phyloP scores from a whole-genome alignment of 2,329 filamentous ascomycete species.

The Colletotrichum brevisporum region DNA sequence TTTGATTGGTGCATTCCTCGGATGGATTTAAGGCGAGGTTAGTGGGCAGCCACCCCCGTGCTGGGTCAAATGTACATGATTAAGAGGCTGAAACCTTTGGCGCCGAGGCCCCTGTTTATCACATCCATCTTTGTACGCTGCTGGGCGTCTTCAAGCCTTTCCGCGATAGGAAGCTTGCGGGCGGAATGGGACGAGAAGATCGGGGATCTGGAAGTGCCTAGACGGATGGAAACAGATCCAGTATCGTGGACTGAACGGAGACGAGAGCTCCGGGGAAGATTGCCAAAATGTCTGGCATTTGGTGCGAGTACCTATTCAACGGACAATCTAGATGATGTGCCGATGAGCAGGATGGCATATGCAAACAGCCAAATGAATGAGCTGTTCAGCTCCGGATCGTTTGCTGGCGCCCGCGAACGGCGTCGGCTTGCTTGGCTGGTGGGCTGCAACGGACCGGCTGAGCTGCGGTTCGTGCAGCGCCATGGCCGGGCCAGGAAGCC shows the following conservation, averaged over 20 bases:
- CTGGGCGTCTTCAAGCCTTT: not conserved
- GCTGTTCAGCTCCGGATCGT: not conserved
- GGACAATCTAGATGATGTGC: not conserved
- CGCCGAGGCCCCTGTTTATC: slow-evolving; percentile 27
- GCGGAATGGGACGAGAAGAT: not conserved
- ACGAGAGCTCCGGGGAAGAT: not conserved
- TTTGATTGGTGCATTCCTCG: slow-evolving; percentile 22
- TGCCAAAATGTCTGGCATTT: not conserved
- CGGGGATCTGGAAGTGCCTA: slow-evolving; percentile 6
- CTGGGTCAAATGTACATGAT: slow-evolving; percentile 10
- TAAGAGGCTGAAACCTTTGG: slow-evolving; percentile 27
- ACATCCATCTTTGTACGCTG: slow-evolving; percentile 18
- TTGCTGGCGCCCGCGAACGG: not conserved
- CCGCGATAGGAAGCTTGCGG: not conserved
- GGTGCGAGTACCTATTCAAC: not conserved
- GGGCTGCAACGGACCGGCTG: not conserved
- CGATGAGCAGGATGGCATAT: not conserved
- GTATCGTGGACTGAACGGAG: too few species aligned
- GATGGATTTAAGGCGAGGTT: not conserved
- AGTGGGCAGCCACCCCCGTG: slow-evolving; percentile 4
- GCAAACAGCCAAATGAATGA: slow-evolving; percentile 11
- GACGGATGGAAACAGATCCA: not conserved
- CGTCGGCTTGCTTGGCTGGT: not conserved
- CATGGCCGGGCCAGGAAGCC: slow-evolving; percentile 5
- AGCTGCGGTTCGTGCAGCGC: not conserved